phyloP scores from a whole-genome alignment of 805 yeast species.

The Blastobotrys terrestris region DNA sequence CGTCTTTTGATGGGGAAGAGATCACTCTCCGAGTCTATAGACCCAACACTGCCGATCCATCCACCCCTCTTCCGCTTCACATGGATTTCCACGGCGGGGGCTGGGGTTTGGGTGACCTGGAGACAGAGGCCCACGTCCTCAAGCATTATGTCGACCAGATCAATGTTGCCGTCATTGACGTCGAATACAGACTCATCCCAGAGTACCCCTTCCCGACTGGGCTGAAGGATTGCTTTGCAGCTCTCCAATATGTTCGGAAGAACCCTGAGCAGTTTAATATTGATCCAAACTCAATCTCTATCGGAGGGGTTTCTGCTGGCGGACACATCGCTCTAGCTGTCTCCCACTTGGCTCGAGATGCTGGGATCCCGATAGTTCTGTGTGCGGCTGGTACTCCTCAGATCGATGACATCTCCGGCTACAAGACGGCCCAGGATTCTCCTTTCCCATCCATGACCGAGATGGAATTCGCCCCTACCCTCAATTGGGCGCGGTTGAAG shows the following conservation, averaged over 20 bases:
- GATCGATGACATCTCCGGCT: neutral
- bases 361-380: neutral
- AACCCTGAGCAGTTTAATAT: neutral
- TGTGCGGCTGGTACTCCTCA: neutral
- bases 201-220: neutral
- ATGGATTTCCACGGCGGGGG: slow-evolving; percentile 40
- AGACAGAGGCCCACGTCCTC: slow-evolving; percentile 39
- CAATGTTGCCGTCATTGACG: neutral
- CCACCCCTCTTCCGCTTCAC: neutral
- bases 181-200: neutral
- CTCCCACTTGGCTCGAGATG: neutral
- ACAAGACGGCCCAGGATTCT: neutral
- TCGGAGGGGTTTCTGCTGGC: neutral
- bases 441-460: neutral
- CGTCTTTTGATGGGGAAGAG: neutral
- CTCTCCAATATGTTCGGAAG: neutral
- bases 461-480: neutral
- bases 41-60: neutral
- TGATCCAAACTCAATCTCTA: neutral
- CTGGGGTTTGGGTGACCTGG: slow-evolving; percentile 38
- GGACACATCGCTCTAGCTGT: neutral
- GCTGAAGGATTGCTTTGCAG: neutral
- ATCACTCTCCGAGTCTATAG: neutral
- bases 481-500: neutral
- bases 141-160: slow-evolving; percentile 33